A percentile compares a stretch with the other conserved stretches of the same genome.
Conservation (phyloP, 176 grass and related monocot genomes). For the Aegilops longissima region DNA sequence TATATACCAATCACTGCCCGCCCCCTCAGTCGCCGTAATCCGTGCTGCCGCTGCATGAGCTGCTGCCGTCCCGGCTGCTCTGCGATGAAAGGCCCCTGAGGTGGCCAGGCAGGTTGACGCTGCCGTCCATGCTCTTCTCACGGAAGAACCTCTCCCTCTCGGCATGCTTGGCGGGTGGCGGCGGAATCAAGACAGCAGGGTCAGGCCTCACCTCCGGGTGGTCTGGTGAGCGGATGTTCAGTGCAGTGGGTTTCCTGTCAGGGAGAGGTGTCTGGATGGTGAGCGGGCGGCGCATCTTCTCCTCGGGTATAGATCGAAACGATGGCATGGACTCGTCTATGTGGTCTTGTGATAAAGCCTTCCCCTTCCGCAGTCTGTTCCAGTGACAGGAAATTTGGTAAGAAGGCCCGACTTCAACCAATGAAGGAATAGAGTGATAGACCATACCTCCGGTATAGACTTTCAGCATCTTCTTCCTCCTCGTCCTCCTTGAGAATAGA, state of each 20-base stretch:
- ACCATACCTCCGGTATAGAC: conserved; percentile 71
- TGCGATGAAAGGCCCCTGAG: conserved; percentile 60
- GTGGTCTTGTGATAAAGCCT: conserved; percentile 74
- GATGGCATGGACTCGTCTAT: conserved; percentile 21
- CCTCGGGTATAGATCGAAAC: conserved; percentile 67
- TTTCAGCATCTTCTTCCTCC: conserved; percentile 95
- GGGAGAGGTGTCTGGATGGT: conserved; percentile 53
- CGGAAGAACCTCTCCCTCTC: conserved; percentile 84
- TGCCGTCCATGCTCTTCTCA: conserved; percentile 59
- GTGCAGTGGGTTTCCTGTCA: conserved; percentile 25
- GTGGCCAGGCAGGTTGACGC: conserved; percentile 46
- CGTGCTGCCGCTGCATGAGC: conserved; percentile 78
- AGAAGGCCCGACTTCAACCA: background rate
- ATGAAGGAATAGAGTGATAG: background rate
- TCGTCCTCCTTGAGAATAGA: conserved; percentile 45
- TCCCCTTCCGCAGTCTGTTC: conserved; percentile 80
- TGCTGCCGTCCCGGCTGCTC: conserved; percentile 42
- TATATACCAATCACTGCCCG: conserved; percentile 20
- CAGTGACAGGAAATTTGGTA: background rate
- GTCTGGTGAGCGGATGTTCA: conserved; percentile 40
- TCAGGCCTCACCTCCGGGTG: conserved; percentile 26
- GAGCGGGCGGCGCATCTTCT: conserved; percentile 72
- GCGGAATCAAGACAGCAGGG: conserved; percentile 48
- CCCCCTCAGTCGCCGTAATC: conserved; percentile 65
- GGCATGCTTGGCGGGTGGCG: conserved; percentile 61